phyloP scores from a whole-genome alignment of 2,329 filamentous ascomycete species.

The Aspergillus sp. region DNA sequence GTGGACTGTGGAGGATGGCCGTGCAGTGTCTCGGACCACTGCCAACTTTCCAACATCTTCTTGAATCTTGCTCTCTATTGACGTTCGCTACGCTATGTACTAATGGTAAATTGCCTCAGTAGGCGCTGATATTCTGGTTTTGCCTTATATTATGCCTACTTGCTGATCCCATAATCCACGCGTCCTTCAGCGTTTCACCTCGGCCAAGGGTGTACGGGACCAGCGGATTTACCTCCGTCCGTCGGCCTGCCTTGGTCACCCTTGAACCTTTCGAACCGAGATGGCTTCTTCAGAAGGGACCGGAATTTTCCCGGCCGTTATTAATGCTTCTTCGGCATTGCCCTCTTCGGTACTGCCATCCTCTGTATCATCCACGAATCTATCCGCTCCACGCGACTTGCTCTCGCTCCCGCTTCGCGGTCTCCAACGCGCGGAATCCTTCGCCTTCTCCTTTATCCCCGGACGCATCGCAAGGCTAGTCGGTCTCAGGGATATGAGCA shows the following conservation, averaged over 20 bases:
- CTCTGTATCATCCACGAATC: slow-evolving; percentile 21
- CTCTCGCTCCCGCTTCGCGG: slow-evolving; percentile 38
- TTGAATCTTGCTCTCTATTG: not conserved
- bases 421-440: slow-evolving; percentile 36
- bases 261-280: not conserved
- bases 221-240: not conserved
- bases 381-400: slow-evolving; percentile 31
- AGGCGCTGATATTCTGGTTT: not conserved
- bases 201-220: not conserved
- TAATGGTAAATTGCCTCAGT: not conserved
- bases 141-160: slow-evolving; percentile 3
- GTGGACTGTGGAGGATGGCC: not conserved
- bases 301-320: slow-evolving; percentile 20
- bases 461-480: slow-evolving; percentile 30
- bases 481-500: slow-evolving; percentile 28
- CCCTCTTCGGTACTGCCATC: slow-evolving; percentile 9
- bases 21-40: not conserved
- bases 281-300: slow-evolving; percentile 27
- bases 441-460: slow-evolving; percentile 37
- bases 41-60: not conserved
- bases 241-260: not conserved
- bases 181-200: not conserved
- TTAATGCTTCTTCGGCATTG: slow-evolving; percentile 12
- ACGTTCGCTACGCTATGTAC: slow-evolving; percentile 2
- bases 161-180: slow-evolving; percentile 3